These are phyloP conservation scores for Suillus sp. DNA, from an alignment of 768 basidiomycete genomes.

Conservation along the genomic window DNA sequence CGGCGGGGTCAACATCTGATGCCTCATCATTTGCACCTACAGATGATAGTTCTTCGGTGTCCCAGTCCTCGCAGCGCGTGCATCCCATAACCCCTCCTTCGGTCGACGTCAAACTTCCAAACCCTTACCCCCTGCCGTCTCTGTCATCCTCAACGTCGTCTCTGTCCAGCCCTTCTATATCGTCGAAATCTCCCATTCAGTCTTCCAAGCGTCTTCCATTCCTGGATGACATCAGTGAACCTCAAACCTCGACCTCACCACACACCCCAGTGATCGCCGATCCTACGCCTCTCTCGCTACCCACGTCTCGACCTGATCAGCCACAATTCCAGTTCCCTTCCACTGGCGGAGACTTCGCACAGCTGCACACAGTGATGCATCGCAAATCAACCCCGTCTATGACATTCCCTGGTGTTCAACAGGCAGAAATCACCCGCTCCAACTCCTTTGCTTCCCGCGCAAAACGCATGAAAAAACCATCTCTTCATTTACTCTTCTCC, in stretches of 20 bases:
- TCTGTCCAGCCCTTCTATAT: conserved; percentile 53
- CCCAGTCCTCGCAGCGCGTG: conserved; percentile 30
- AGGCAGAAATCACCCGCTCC: conserved; percentile 37
- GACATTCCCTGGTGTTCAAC: conserved; percentile 34
- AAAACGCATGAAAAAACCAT: conserved; percentile 62
- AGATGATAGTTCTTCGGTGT: conserved; percentile 37
- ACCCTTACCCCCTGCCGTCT: conserved; percentile 43
- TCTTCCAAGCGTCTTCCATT: conserved; percentile 42
- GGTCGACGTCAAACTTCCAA: conserved; percentile 30
- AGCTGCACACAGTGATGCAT: conserved; percentile 32
- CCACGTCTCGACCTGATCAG: conserved; percentile 25
- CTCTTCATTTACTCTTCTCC: conserved; percentile 66
- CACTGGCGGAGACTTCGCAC: conserved; percentile 32
- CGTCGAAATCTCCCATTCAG: conserved; percentile 43
- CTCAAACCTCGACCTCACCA: conserved; percentile 25
- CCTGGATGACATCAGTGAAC: conserved; percentile 32
- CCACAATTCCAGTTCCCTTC: conserved; percentile 42
- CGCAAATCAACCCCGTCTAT: conserved; percentile 40
- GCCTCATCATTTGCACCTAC: conserved; percentile 28
- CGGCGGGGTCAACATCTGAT: conserved; percentile 21
- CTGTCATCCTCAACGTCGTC: conserved; percentile 65
- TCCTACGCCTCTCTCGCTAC: conserved; percentile 28
- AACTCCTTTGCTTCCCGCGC: conserved; percentile 36
- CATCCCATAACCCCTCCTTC: conserved; percentile 40
- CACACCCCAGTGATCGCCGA: conserved; percentile 35